These are phyloP conservation scores for Stropharia rugosoannulata DNA, from an alignment of 768 basidiomycete species.

Conservation along the genomic window DNA sequence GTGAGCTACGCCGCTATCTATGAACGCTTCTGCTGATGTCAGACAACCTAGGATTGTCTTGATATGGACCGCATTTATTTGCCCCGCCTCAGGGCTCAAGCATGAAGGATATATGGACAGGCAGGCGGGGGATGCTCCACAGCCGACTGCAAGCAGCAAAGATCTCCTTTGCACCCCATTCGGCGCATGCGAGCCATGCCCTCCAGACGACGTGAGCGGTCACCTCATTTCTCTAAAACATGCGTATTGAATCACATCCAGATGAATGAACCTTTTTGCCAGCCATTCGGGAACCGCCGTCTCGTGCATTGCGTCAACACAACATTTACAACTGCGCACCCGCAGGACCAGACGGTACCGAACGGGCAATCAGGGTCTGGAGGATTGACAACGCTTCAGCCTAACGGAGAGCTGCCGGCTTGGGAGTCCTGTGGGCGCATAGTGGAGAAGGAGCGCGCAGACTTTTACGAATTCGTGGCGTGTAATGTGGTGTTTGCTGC, in stretches of 20 bases:
- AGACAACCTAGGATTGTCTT: slow-evolving; percentile 8
- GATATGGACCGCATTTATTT: slow-evolving; percentile 13
- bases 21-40: not conserved
- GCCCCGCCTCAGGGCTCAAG: slow-evolving; percentile 6
- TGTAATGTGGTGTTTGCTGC: slow-evolving; percentile 76
- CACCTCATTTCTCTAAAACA: not conserved
- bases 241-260: slow-evolving; percentile 25
- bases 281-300: slow-evolving; percentile 93
- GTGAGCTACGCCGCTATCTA: slow-evolving; percentile 21
- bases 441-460: slow-evolving; percentile 70
- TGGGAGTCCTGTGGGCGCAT: slow-evolving; percentile 96
- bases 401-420: slow-evolving; percentile 65
- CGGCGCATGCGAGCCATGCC: slow-evolving; percentile 43
- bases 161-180: slow-evolving; percentile 23
- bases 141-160: slow-evolving; percentile 25
- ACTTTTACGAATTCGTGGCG: slow-evolving; percentile 90
- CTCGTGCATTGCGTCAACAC: slow-evolving; percentile 76
- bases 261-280: slow-evolving; percentile 88
- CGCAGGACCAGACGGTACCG: not conserved
- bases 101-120: not conserved
- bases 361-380: slow-evolving; percentile 17
- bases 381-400: slow-evolving; percentile 18
- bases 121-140: not conserved
- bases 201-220: slow-evolving; percentile 54
- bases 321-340: slow-evolving; percentile 17